Evolutionary conservation across 1,284 basidiomycete species (phyloP), one percentile per base, ranked within the genome.

Genomic region (Cutaneotrichosporon sp.): DNA sequence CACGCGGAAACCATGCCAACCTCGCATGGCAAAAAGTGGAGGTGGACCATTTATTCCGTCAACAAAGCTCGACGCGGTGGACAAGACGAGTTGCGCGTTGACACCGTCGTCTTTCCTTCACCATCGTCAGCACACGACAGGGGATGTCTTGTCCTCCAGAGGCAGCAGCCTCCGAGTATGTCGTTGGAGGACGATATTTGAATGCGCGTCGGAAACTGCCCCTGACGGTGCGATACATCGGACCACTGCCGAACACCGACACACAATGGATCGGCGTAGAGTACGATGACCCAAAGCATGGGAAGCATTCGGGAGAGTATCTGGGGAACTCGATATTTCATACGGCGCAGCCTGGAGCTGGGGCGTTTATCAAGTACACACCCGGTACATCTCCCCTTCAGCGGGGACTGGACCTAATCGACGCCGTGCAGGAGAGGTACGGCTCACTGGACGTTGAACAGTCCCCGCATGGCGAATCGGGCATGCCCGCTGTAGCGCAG

Each of bases 261-360:
- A 21, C 13, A 12, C 51, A 75, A 14, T 98, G 94, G 93, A 80
- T 93, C 4, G 94, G 94, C 13, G 81, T 97, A 47, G 93, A 97
- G 76, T 98, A 93, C 89, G 94, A 98, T 66, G 84, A 91, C 66
- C 79, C 85, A 5, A 56, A 69, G 1, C 80, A 88, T 49, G 93
- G 93, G 22, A 94, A 88, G 73, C 92, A 97, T 69, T 83, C 86
- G 62, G 94, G 94, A 12, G 71, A 78, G 52, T 88, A 87, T 70
- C 84, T 88, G 60, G 87, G 84, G 34, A 81, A 78, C 51, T 79
- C 78, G 34, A 93, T 96, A 73, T 98, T 97, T 69, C 68, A 52
- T 10, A 59, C 60, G 2, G 48, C 60, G 4, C 56, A 69, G 26
- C 38, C 71, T 46, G 67, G 72, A 15, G 61, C 72, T 2, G 75